Percentiles rank a stretch among this genome's conserved stretches.
Conservation (phyloP, 305 asterid genomes). For the Fraxinus ornus region DNA sequence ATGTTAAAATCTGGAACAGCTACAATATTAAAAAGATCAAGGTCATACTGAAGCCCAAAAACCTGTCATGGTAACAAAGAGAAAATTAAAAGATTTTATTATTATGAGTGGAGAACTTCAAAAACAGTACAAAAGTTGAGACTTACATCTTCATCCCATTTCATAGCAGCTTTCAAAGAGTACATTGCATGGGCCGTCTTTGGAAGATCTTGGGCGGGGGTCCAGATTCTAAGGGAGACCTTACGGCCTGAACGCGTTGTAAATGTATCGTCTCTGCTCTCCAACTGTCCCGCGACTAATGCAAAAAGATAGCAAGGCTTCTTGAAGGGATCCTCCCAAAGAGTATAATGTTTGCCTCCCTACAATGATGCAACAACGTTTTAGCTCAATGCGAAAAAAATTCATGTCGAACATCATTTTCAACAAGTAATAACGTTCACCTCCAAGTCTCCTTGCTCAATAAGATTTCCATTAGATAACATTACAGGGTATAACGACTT, state of each 20-base stretch:
- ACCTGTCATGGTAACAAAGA: constrained; percentile 41
- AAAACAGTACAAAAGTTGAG: constrained; percentile 19
- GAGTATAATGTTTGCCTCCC: constrained; percentile 72
- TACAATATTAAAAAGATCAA: constrained; percentile 85
- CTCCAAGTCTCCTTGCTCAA: constrained; percentile 82
- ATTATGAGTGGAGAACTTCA: constrained; percentile 13
- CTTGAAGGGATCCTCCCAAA: constrained; percentile 89
- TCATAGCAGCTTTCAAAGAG: constrained; percentile 89
- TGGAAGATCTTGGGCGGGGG: constrained; percentile 79
- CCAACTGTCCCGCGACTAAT: constrained; percentile 86
- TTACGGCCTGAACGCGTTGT: constrained; percentile 69
- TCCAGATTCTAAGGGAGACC: constrained; percentile 78
- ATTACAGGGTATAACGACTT: constrained; percentile 80
- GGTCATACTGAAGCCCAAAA: constrained; percentile 87
- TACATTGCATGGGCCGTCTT: constrained; percentile 89
- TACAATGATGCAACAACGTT: constrained; percentile 29
- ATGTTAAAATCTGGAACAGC: constrained; percentile 91
- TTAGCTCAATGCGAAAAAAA: background rate
- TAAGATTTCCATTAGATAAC: constrained; percentile 78
- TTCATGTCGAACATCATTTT: background rate
- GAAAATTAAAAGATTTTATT: background rate
- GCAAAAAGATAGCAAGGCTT: constrained; percentile 96
- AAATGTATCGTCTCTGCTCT: constrained; percentile 75
- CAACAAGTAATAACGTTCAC: constrained; percentile 27
- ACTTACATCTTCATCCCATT: constrained; percentile 94